phyloP scores from a whole-genome alignment of 148 eudicot species.

The Silene uniflora region DNA sequence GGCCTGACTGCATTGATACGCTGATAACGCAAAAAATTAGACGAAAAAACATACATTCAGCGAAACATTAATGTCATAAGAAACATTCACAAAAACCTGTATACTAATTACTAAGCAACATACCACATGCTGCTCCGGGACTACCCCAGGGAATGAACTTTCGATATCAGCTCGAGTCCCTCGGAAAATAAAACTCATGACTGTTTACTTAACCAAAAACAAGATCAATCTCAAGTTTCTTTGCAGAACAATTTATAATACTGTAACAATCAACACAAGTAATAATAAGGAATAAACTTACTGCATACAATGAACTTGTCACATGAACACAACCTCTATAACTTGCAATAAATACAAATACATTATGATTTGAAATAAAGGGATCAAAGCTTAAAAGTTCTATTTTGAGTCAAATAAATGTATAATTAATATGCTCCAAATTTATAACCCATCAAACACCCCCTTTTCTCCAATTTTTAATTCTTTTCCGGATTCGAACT shows the following conservation, averaged over 20 bases:
- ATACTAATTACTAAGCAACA: background rate
- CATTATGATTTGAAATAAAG: background rate
- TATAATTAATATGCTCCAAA: no score
- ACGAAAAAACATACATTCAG: background rate
- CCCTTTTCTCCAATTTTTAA: background rate
- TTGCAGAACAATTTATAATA: background rate
- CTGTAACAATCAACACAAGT: background rate
- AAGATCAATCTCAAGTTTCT: conserved; percentile 10
- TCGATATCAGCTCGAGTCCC: conserved; percentile 84
- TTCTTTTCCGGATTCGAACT: background rate
- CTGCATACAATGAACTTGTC: background rate
- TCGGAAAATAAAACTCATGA: conserved; percentile 92
- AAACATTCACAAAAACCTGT: background rate
- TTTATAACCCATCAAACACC: background rate
- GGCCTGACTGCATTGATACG: conserved; percentile 80
- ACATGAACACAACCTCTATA: conserved; percentile 5
- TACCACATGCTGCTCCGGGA: conserved; percentile 87
- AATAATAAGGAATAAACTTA: background rate
- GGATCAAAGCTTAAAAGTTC: background rate
- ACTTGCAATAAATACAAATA: no score
- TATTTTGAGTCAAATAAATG: background rate
- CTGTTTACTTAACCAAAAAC: conserved; percentile 20
- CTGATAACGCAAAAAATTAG: conserved; percentile 35
- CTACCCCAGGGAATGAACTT: conserved; percentile 66
- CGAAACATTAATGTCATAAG: background rate